Conservation (phyloP, 192 early-diverging fungal species). For the Geranomyces variabilis region DNA sequence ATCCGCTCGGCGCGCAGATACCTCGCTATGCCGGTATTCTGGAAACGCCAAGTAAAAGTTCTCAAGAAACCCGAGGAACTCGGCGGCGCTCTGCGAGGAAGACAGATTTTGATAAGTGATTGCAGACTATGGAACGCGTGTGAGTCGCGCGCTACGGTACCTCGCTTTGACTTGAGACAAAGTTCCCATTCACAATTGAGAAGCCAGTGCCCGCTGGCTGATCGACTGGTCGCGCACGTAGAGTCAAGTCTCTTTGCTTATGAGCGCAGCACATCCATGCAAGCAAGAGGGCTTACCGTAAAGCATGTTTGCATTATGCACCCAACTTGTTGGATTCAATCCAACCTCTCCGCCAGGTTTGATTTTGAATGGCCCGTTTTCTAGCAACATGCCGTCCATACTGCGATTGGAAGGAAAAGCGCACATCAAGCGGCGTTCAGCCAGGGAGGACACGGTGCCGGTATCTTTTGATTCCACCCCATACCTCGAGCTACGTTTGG, state of each 20-base stretch:
- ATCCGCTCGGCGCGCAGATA: too few relatives aligned
- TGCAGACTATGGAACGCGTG: not conserved
- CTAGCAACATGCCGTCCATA: conserved; percentile 70
- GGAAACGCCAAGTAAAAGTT: conserved; percentile 64
- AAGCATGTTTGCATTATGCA: conserved; percentile 38
- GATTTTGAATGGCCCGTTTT: conserved; percentile 67
- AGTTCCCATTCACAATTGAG: conserved; percentile 8
- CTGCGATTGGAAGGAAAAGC: conserved; percentile 32
- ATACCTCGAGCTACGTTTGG: too few relatives aligned
- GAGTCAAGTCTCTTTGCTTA: not conserved
- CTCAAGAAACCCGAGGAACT: conserved; percentile 58
- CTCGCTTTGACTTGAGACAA: conserved; percentile 8
- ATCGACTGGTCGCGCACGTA: conserved; percentile 47
- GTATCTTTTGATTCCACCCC: too few relatives aligned
- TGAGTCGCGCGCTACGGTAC: not conserved
- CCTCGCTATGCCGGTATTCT: conserved; percentile 37
- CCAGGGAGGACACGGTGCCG: too few relatives aligned
- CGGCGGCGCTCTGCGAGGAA: conserved; percentile 33
- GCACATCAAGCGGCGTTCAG: too few relatives aligned
- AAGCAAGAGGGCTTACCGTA: conserved; percentile 32
- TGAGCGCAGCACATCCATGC: not conserved
- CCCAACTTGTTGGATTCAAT: conserved; percentile 46
- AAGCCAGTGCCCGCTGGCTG: conserved; percentile 73
- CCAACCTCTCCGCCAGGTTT: conserved; percentile 36
- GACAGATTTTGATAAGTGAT: not conserved